phyloP scores from a whole-genome alignment of 495 filamentous ascomycete species.

The Aspergillus haitiensis region DNA sequence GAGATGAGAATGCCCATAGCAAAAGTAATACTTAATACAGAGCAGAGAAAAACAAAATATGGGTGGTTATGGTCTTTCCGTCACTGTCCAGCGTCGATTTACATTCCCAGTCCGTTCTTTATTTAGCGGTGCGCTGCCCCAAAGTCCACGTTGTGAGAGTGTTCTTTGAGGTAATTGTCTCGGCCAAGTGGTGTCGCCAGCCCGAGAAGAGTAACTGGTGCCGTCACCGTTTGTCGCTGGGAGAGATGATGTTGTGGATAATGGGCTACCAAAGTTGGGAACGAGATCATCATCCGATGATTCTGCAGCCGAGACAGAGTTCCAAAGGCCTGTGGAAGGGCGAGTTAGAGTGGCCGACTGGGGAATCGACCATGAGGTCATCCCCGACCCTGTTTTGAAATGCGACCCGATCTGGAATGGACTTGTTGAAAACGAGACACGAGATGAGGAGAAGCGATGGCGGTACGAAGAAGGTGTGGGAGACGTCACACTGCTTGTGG shows the following conservation, averaged over 20 bases:
- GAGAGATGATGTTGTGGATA: constrained; percentile 19
- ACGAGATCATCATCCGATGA: constrained; percentile 36
- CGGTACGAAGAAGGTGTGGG: constrained; percentile 27
- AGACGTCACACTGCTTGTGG: constrained; percentile 28
- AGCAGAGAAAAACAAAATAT: neutral
- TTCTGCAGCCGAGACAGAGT: constrained; percentile 29
- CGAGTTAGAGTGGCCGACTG: constrained; percentile 29
- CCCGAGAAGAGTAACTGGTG: neutral
- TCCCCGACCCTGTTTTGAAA: constrained; percentile 20
- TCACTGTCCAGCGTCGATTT: constrained; percentile 48
- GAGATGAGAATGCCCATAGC: neutral
- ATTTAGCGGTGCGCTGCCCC: constrained; percentile 41
- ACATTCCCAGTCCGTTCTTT: constrained; percentile 34
- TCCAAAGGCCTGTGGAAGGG: constrained; percentile 37
- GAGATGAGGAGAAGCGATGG: constrained; percentile 33
- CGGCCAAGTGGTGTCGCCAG: constrained; percentile 23
- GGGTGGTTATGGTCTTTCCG: constrained; percentile 40
- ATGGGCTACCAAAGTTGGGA: constrained; percentile 39
- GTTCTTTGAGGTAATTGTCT: constrained; percentile 38
- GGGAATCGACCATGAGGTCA: constrained; percentile 32
- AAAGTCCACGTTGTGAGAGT: constrained; percentile 44
- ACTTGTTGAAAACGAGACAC: constrained; percentile 29
- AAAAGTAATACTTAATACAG: constrained; percentile 7
- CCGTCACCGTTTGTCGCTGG: neutral
- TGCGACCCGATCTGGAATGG: constrained; percentile 30